Conservation (phyloP, 2,329 filamentous ascomycete genomes). For the Whalleya microplaca region DNA sequence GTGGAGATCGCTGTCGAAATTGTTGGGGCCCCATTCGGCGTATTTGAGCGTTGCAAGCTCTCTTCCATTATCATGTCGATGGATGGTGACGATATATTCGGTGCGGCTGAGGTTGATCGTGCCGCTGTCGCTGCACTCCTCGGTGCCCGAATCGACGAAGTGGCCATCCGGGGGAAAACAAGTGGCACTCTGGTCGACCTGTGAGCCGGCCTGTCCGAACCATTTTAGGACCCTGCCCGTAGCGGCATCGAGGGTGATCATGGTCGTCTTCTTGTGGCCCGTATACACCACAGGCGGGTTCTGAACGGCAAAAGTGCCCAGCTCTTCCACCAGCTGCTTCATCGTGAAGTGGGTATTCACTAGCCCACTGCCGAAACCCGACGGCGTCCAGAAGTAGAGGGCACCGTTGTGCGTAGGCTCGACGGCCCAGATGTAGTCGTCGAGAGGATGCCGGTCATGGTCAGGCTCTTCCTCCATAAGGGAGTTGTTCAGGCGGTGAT, state of each 20-base stretch:
- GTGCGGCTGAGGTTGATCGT: slow-evolving; percentile 83
- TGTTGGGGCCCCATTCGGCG: slow-evolving; percentile 94
- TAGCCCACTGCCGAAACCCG: slow-evolving; percentile 59
- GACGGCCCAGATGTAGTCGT: slow-evolving; percentile 93
- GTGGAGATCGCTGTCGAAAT: slow-evolving; percentile 83
- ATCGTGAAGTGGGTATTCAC: slow-evolving; percentile 73
- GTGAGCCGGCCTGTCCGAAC: slow-evolving; percentile 75
- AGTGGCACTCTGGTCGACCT: slow-evolving; percentile 71
- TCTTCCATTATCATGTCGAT: slow-evolving; percentile 71
- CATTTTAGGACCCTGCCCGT: slow-evolving; percentile 82
- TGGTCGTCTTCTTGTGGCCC: slow-evolving; percentile 85
- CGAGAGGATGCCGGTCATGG: slow-evolving; percentile 66
- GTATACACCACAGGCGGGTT: slow-evolving; percentile 85
- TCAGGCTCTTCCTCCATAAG: slow-evolving; percentile 47
- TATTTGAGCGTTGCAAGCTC: slow-evolving; percentile 89
- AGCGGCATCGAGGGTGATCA: slow-evolving; percentile 86
- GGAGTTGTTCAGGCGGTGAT: slow-evolving; percentile 73
- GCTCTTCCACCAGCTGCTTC: slow-evolving; percentile 85
- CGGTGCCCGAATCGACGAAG: slow-evolving; percentile 63
- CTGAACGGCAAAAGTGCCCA: slow-evolving; percentile 74
- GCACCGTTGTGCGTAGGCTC: slow-evolving; percentile 87
- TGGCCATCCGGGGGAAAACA: slow-evolving; percentile 72
- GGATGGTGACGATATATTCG: slow-evolving; percentile 88
- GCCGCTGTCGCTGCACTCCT: slow-evolving; percentile 79
- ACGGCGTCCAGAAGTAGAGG: slow-evolving; percentile 84